Evolutionary conservation across 2,329 filamentous ascomycete species (phyloP), one percentile per base, ranked within the genome.

Genomic region (Trichoderma koningii): DNA sequence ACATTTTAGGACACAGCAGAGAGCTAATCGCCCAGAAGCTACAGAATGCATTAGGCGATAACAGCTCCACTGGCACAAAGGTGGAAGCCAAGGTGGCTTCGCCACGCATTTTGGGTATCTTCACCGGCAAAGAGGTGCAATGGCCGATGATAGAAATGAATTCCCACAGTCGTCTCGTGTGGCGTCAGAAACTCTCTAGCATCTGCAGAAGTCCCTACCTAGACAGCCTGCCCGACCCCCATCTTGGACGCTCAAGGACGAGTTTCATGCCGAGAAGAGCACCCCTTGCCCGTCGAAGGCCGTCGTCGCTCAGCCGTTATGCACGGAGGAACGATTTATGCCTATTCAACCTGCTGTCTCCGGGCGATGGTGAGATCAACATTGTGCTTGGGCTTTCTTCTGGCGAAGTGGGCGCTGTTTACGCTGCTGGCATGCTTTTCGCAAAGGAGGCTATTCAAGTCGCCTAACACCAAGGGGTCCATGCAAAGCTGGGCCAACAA

Each of bases 371-470:
- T 15, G 50, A 53, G 0, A 75, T 78, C 15, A 47, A 63, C 3
- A 75, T 74, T 2, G 78, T 80, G 0, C 74, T 82, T 3, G 81
- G 82, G 3, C 82, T 83, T 67, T 83, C 80, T 0, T 80, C 77
- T 0, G 82, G 82, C 1, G 82, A 84, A 67, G 82, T 83, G n/a
- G 80, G 72, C 0, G 81, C 81, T 0, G 83, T 79, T 0, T 85
- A 83, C 67, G 80, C 81, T 0, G 77, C 80, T 0, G 81, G 81
- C 0, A 71, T 77, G 28, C 57, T 85, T 7, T 64, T 26, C 7
- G 63, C 55, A 15, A 50, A 71, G 4, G 68, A 71, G 38, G 72
- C 72, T 7, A 69, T 73, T 15, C 50, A 55, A 12, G 30, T 60
- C 15, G 48, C 55, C 12, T 65, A 60, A 28, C 61, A 65, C 55